phyloP scores from a whole-genome alignment of 1,284 basidiomycete genomes.

The Melanopsichium pennsylvanicum region DNA sequence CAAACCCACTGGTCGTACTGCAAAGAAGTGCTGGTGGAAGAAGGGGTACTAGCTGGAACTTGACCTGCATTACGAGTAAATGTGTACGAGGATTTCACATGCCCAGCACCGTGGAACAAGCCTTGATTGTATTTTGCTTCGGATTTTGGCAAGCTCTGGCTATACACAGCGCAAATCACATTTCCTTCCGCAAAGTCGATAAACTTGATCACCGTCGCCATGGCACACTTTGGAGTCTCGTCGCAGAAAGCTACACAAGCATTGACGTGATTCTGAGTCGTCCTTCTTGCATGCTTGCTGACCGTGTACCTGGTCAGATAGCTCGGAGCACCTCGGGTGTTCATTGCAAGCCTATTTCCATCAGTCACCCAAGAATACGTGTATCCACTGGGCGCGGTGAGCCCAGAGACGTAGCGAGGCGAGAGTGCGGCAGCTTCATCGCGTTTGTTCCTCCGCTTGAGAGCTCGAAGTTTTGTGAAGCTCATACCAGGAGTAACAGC shows the following conservation, averaged over 20 bases:
- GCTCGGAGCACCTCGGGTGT: conserved; percentile 1
- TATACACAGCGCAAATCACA: conserved; percentile 23
- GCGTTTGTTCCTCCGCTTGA: no score
- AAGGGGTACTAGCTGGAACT: background rate
- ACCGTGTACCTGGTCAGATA: conserved; percentile 22
- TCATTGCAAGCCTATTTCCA: conserved; percentile 13
- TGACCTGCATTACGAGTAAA: conserved; percentile 21
- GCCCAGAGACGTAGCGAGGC: conserved; percentile 17
- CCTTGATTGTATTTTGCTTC: conserved; percentile 18
- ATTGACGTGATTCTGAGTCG: conserved; percentile 19
- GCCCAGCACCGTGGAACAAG: conserved; percentile 13
- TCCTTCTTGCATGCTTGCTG: background rate
- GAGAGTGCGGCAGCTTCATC: no score
- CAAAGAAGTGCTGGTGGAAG: background rate
- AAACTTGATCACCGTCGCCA: conserved; percentile 32
- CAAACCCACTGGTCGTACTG: conserved; percentile 18
- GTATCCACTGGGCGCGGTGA: conserved; percentile 24
- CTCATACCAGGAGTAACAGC: no score
- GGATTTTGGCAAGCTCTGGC: background rate
- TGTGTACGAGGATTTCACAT: conserved; percentile 17
- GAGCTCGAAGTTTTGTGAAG: no score
- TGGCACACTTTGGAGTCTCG: conserved; percentile 11
- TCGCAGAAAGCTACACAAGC: conserved; percentile 14
- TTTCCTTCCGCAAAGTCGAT: conserved; percentile 20
- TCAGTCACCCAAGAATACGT: conserved; percentile 25